A percentile compares a stretch with the other conserved stretches of the same genome.
Conservation (phyloP, 371 early-diverging fungal species). For the Lichtheimia hyalospora region DNA sequence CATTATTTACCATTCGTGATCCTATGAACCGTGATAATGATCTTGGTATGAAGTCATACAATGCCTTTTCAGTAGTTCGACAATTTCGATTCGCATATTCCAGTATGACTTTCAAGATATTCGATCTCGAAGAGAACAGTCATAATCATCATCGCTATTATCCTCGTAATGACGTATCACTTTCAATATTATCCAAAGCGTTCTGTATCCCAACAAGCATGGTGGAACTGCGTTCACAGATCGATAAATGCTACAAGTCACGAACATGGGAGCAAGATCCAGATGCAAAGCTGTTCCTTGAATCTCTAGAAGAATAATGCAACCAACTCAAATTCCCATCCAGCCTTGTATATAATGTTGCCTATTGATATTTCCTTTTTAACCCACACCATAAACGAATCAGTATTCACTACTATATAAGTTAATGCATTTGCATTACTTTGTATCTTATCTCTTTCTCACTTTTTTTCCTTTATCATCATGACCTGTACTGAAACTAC, state of each 20-base stretch:
- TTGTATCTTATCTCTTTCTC: no score
- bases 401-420: no score
- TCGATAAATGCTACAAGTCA: background rate
- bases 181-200: slow-evolving; percentile 6
- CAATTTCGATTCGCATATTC: slow-evolving; percentile 27
- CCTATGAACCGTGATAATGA: slow-evolving; percentile 66
- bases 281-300: slow-evolving; percentile 3
- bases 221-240: slow-evolving; percentile 4
- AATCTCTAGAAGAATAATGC: no score
- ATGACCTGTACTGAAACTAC: background rate
- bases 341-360: no score
- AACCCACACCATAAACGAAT: no score
- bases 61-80: slow-evolving; percentile 11
- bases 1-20: slow-evolving; percentile 55
- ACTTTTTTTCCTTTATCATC: background rate
- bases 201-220: slow-evolving; percentile 10
- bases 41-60: slow-evolving; percentile 48
- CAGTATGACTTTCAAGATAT: slow-evolving; percentile 16
- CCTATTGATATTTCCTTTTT: no score
- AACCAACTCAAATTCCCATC: no score
- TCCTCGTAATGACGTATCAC: background rate
- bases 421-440: no score
- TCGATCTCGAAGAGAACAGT: slow-evolving; percentile 15
- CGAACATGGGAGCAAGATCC: slow-evolving; percentile 8
- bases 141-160: slow-evolving; percentile 10